A percentile compares a stretch with the other conserved stretches of the same genome.
These are phyloP conservation scores for Venturia asperata DNA, from an alignment of 2,329 filamentous ascomycete genomes.

Conservation along the genomic window DNA sequence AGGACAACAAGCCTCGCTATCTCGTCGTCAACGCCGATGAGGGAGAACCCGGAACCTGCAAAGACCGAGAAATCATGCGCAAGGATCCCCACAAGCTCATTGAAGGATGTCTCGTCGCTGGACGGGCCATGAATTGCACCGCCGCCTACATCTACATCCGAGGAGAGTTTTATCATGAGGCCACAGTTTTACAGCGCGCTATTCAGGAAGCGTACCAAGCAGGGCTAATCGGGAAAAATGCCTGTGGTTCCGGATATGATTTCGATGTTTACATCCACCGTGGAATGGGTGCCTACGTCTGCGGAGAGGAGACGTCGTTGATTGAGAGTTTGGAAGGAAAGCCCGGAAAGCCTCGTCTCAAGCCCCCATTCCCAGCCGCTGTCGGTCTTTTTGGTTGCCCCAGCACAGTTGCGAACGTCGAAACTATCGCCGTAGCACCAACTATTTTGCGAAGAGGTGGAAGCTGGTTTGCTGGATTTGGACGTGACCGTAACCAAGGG, in stretches of 20 bases:
- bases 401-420: conserved; percentile 95
- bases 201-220: conserved; percentile 97
- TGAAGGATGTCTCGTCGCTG: conserved; percentile 92
- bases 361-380: conserved; percentile 95
- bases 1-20: conserved; percentile 92
- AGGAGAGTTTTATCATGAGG: conserved; percentile 96
- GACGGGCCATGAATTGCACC: conserved; percentile 96
- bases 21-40: conserved; percentile 98
- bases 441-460: conserved; percentile 92
- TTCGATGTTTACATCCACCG: conserved; percentile 97
- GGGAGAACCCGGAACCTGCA: conserved; percentile 97
- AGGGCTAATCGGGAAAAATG: conserved; percentile 95
- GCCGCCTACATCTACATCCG: conserved; percentile 99
- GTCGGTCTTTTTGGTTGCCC: conserved; percentile 98
- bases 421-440: conserved; percentile 90
- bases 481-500: conserved; percentile 90
- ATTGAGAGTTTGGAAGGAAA: conserved; percentile 99
- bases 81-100: conserved; percentile 99
- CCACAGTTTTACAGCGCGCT: conserved; percentile 82
- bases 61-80: conserved; percentile 99
- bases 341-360: conserved; percentile 94
- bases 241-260: conserved; percentile 92
- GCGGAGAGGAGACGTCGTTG: conserved; percentile 94
- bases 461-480: conserved; percentile 88
- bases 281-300: conserved; percentile 95